Base-by-base conservation (phyloP, 2,329 filamentous ascomycete genomes). In the Sclerotinia glacialis region DNA sequence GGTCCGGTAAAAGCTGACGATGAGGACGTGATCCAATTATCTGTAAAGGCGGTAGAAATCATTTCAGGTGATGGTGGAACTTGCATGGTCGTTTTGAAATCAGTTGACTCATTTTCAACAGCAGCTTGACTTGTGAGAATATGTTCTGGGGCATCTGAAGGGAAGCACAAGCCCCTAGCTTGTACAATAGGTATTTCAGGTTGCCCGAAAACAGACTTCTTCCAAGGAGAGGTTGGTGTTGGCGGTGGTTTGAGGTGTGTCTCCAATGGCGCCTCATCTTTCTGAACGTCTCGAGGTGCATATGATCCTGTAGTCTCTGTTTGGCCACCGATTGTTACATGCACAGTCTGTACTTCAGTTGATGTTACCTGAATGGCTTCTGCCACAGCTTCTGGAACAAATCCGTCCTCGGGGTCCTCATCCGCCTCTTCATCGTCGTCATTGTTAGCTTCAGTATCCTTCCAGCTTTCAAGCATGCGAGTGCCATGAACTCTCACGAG, bases 391-490 rank as follows among this genome's bases (percentile, higher is more conserved):
- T 78, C 78, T 12, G 77, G 74, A 63, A 78, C 69, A 59, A 71
- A 71, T 50, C 71, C 67, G 28, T 73, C 72, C 37, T 65, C 67
- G 44, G 56, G 67, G 34, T 69, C 64, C 26, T 67, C 67, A 40
- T 72, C 68, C 46, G 47, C 69, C 26, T 75, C 72, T 14, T 77
- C 79, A 18, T 80, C 78, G 42, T 85, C 85, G 21, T 90, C 86
- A n/a, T 88, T 85, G 65, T 85, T 85, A 21, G 83, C 81, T 70
- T 96, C 92, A 66, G 91, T 89, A 65, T 96, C 91, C 75, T 94
- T 92, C 66, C 74, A 94, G 93, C 76, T 99, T 93, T 73, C 98
- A 88, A 99, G 90, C 81, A 97, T 95, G 0, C 94, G 90, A 26
- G 88, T 97, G 8, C 95, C 95, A 78, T 99, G 95, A 6, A 99